Evolutionary conservation across 179 eudicot species (phyloP), one percentile per base, ranked within the genome.

Genomic region (Heliamphora pulchella): DNA sequence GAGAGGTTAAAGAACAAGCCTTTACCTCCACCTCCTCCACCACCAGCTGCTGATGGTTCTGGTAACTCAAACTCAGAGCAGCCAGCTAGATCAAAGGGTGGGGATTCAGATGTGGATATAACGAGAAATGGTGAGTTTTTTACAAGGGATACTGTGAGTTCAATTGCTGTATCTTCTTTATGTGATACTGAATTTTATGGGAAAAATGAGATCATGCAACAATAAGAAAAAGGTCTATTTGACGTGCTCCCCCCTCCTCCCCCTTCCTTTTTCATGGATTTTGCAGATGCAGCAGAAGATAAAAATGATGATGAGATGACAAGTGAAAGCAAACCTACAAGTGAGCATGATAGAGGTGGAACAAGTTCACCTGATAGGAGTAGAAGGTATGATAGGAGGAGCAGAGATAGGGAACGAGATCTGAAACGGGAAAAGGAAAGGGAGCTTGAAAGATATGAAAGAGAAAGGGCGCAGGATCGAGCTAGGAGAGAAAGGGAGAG

Each of bases 391-490:
- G 98, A 96, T 77, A 87, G 89, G 78, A 85, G 89, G 59, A 82
- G 89, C 78, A 91, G 89, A 82, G 98, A 92, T 61, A 86, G 88
- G 79, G 97, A 96, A 48, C 86, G 97, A 71, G 94, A 92, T 50
- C 13, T 71, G 78, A 89, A 90, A 78, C 88, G 91, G 77, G 97
- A 94, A 46, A 94, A 89, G 83, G 99, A 92, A 87, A 86, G 94
- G 82, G 98, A 96, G 84, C 91, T 96, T 58, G 98, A 96, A 78
- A 92, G 97, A 85, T 84, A 91, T 54, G 98, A 96, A 87, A 89
- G 92, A 87, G 98, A 94, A 64, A 88, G 98, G 73, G 98, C 92
- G 87, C 97, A 93, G 77, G 99, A 96, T 50, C 91, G 97, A 76
- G 88, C 89, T 79, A 91, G 91, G 86, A 85, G 99, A 83, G 99